Conservation (phyloP, 176 grass and related monocot genomes). For the Zea luxurians region DNA sequence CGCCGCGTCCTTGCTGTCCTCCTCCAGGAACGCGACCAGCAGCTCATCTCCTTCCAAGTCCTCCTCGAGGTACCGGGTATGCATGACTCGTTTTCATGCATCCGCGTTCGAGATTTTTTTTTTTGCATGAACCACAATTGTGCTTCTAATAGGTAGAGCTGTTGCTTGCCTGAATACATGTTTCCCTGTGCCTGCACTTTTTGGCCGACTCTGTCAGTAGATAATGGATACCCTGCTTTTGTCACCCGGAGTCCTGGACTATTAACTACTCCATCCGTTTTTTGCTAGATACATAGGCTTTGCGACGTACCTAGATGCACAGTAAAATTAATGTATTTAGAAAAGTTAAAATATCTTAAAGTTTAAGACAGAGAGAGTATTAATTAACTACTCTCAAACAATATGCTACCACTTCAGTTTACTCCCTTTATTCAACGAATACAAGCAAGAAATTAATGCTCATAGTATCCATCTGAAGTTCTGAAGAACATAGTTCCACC, state of each 20-base stretch:
- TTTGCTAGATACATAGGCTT: no score
- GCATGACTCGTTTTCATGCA: not conserved
- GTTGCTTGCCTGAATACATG: not conserved
- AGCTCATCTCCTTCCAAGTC: conserved; percentile 68
- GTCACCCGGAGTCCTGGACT: no score
- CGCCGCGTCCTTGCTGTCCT: conserved; percentile 67
- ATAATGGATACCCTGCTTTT: no score
- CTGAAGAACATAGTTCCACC: not conserved
- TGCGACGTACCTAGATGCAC: no score
- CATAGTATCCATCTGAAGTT: not conserved
- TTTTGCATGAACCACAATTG: not conserved
- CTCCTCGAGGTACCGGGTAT: conserved; percentile 60
- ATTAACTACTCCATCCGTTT: no score
- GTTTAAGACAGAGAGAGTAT: no score
- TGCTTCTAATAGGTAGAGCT: not conserved
- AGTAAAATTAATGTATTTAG: no score
- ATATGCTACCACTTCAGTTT: not conserved
- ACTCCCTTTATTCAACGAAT: not conserved
- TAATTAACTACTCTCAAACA: no score
- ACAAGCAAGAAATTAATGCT: not conserved
- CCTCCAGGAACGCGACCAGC: conserved; percentile 66
- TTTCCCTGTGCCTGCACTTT: not conserved
- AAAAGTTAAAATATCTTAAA: no score
- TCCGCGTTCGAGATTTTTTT: no score
- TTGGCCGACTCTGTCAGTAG: not conserved